Evolutionary conservation across 2,329 filamentous ascomycete species (phyloP).

Genomic region (Fusarium sp.): DNA sequence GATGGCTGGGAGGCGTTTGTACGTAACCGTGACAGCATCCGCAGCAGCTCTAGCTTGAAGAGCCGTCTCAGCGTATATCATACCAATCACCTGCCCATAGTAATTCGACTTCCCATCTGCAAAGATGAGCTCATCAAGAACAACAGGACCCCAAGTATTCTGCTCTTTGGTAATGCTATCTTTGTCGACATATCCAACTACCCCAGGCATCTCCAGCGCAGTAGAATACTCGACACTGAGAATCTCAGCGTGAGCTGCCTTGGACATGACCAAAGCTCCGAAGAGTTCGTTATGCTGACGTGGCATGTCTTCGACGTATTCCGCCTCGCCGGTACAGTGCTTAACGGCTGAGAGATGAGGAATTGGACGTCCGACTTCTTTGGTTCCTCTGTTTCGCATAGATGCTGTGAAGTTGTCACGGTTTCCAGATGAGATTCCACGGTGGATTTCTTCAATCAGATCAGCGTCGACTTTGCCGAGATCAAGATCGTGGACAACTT

Average conservation of each 20-base stretch:
- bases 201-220: not conserved
- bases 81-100: not conserved
- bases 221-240: not conserved
- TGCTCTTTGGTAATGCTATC: not conserved
- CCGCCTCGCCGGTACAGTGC: not conserved
- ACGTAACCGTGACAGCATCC: not conserved
- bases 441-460: not conserved
- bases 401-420: not conserved
- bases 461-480: not conserved
- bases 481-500: not conserved
- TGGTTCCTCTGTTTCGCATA: not conserved
- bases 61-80: conserved; percentile 2
- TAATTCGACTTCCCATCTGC: not conserved
- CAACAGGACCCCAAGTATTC: not conserved
- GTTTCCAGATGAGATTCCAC: not conserved
- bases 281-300: not conserved
- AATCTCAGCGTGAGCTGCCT: not conserved
- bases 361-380: not conserved
- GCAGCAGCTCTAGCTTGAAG: not conserved
- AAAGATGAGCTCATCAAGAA: not conserved
- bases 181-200: not conserved
- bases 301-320: not conserved
- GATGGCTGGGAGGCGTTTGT: not conserved
- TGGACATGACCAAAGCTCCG: not conserved
- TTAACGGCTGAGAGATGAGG: not conserved